These are phyloP conservation scores for Thuja plicata DNA, from an alignment of 83 land plant genomes.

Conservation along the genomic window DNA sequence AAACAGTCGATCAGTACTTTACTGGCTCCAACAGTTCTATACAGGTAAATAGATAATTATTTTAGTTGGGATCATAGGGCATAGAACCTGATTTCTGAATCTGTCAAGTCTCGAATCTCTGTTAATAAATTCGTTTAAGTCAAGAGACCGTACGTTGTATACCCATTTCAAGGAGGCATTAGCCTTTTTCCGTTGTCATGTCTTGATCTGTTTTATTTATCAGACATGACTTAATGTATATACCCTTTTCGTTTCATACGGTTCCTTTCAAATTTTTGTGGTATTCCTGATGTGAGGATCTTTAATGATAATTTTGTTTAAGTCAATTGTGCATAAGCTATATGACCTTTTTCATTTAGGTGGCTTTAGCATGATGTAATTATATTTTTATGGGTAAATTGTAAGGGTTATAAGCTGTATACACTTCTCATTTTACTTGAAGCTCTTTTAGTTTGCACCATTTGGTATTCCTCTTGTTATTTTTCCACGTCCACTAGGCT, in stretches of 20 bases:
- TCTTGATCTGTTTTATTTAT: not conserved
- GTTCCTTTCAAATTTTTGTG: not conserved
- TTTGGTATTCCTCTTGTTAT: not conserved
- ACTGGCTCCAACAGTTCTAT: slow-evolving; percentile 89
- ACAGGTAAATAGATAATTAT: slow-evolving; percentile 37
- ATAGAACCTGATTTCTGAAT: not conserved
- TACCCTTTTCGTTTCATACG: not conserved
- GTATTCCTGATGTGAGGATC: not conserved
- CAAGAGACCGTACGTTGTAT: not conserved
- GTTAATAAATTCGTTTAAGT: not conserved
- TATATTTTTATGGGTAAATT: not conserved
- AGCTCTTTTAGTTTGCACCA: not conserved
- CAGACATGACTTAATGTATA: not conserved
- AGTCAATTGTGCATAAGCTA: not conserved
- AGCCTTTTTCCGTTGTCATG: not conserved
- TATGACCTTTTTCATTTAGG: not conserved
- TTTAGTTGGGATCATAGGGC: not conserved
- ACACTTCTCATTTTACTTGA: not conserved
- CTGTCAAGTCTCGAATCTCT: not conserved
- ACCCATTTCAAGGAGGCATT: not conserved
- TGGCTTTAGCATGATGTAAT: not conserved
- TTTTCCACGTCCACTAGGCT: not conserved
- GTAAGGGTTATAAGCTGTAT: not conserved
- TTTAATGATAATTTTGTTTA: too few relatives aligned
- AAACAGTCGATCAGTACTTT: slow-evolving; percentile 90